Percentiles rank a stretch among this genome's conserved stretches.
phyloP scores from a whole-genome alignment of 768 basidiomycete genomes.

The Rhizopogon roseolus region DNA sequence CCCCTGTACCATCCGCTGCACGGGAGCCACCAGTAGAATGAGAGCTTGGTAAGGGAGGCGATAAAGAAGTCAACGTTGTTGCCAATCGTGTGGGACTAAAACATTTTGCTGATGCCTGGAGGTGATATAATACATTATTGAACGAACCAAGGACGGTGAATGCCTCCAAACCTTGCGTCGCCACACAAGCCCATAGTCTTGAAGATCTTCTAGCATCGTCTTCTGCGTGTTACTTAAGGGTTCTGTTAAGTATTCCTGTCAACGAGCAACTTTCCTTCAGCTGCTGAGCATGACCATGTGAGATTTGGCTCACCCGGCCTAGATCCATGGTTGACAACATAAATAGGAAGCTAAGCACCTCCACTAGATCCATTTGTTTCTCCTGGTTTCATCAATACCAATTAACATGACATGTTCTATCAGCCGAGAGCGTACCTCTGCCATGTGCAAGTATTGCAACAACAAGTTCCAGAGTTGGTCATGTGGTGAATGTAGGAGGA shows the following conservation, averaged over 20 bases:
- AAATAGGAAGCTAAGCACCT: constrained; percentile 90
- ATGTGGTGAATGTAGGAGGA: constrained; percentile 90
- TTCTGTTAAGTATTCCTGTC: constrained; percentile 86
- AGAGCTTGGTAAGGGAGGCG: constrained; percentile 70
- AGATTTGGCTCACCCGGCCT: constrained; percentile 56
- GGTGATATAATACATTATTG: constrained; percentile 5
- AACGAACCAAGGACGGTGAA: constrained; percentile 7
- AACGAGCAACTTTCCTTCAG: background rate
- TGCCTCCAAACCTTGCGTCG: constrained; percentile 58
- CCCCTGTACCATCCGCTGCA: constrained; percentile 8
- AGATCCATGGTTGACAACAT: constrained; percentile 97
- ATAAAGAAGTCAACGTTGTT: constrained; percentile 90
- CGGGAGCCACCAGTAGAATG: constrained; percentile 17
- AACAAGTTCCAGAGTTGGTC: constrained; percentile 94
- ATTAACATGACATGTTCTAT: constrained; percentile 4
- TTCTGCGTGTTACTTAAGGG: constrained; percentile 73
- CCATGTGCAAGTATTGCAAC: constrained; percentile 83
- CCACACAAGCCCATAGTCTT: constrained; percentile 93
- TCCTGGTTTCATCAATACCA: constrained; percentile 43
- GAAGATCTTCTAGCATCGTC: constrained; percentile 87
- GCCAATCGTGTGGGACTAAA: constrained; percentile 95
- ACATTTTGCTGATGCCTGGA: constrained; percentile 64
- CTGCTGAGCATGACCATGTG: background rate
- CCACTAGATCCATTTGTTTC: constrained; percentile 87
- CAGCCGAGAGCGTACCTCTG: constrained; percentile 51